Conservation (phyloP, 441 rosid genomes). For the Breynia disticha region DNA sequence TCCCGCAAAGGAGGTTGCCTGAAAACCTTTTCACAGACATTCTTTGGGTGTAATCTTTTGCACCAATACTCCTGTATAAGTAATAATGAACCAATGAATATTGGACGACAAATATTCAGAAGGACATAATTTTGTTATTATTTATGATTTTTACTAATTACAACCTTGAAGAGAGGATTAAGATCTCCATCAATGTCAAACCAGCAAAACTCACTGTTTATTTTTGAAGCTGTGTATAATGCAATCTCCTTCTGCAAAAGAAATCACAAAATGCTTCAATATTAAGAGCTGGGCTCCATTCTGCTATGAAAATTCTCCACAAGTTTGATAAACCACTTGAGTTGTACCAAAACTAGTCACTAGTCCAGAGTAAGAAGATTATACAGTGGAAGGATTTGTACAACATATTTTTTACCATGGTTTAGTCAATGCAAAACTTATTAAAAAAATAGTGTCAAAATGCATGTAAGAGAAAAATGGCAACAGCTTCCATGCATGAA, state of each 20-base stretch:
- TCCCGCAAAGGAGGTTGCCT: slow-evolving; percentile 91
- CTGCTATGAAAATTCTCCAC: no score
- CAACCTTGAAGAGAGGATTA: slow-evolving; percentile 94
- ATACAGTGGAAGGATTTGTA: no score
- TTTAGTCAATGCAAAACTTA: neutral
- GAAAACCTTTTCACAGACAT: slow-evolving; percentile 93
- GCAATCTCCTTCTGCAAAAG: slow-evolving; percentile 92
- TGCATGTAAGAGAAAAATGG: neutral
- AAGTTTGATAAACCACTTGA: neutral
- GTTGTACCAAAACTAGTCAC: neutral
- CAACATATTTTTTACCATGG: neutral
- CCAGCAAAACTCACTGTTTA: slow-evolving; percentile 73
- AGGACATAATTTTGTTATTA: neutral
- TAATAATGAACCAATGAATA: slow-evolving; percentile 11
- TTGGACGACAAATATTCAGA: slow-evolving; percentile 3
- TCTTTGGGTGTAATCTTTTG: slow-evolving; percentile 93
- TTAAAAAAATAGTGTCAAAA: neutral
- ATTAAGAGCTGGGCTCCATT: no score
- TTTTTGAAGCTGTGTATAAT: slow-evolving; percentile 84
- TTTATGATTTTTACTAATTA: slow-evolving; percentile 3
- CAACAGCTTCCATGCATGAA: slow-evolving; percentile 1
- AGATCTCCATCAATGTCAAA: slow-evolving; percentile 94
- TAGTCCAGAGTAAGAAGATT: neutral
- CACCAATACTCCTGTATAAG: slow-evolving; percentile 92
- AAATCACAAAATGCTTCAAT: slow-evolving; percentile 10